A percentile compares a stretch with the other conserved stretches of the same genome.
These are phyloP conservation scores for Acacia pycnantha DNA, from an alignment of 331 rosid species.

Conservation along the genomic window DNA sequence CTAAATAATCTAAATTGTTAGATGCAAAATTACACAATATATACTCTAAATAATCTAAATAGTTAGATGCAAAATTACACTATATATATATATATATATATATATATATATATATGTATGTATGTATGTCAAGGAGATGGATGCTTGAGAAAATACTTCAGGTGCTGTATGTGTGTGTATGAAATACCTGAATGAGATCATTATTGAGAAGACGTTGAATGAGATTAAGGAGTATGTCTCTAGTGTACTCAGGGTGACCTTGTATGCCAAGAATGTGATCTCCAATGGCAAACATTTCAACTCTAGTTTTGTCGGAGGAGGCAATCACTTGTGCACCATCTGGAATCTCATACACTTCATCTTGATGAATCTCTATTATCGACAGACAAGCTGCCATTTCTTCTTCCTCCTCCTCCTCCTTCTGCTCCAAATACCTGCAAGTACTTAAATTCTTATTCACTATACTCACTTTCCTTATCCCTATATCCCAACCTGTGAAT, in stretches of 20 bases:
- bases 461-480: constrained; percentile 50
- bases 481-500: constrained; percentile 69
- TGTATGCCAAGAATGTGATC: constrained; percentile 65
- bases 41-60: too few relatives aligned
- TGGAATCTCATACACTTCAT: constrained; percentile 73
- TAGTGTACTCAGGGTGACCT: constrained; percentile 71
- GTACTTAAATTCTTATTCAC: constrained; percentile 31
- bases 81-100: too few relatives aligned
- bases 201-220: constrained; percentile 53
- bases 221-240: constrained; percentile 49
- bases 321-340: constrained; percentile 58
- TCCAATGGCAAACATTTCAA: constrained; percentile 63
- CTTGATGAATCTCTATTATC: constrained; percentile 63
- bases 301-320: constrained; percentile 60
- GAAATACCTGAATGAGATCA: constrained; percentile 45
- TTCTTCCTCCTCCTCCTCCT: neutral
- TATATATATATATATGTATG: too few relatives aligned
- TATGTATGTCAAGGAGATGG: too few relatives aligned
- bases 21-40: too few relatives aligned
- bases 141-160: too few relatives aligned
- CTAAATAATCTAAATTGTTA: too few relatives aligned
- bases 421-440: constrained; percentile 18
- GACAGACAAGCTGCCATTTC: constrained; percentile 42
- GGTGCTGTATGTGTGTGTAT: too few relatives aligned
- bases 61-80: too few relatives aligned